These are phyloP conservation scores for Schizophyllum commune DNA, from an alignment of 1,284 basidiomycete species.

Conservation along the genomic window DNA sequence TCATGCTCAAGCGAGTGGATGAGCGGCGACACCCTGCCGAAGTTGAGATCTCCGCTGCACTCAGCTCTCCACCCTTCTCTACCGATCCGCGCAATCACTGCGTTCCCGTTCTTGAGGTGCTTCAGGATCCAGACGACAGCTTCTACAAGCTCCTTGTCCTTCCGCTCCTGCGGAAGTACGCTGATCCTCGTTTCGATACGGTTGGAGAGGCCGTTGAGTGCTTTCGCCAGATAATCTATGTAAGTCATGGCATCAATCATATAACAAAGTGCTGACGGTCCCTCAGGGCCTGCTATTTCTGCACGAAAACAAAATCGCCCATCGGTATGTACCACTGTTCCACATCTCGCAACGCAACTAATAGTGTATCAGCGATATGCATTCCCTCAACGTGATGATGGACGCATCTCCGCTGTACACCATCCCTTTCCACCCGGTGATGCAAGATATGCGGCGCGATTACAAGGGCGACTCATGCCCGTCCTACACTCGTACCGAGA, in stretches of 20 bases:
- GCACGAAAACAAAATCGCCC: neutral
- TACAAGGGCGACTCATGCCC: too few relatives aligned
- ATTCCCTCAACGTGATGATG: neutral
- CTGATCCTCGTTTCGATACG: slow-evolving; percentile 20
- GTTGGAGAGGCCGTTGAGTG: slow-evolving; percentile 27
- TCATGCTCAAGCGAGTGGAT: slow-evolving; percentile 20
- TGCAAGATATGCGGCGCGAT: neutral
- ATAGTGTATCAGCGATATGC: too few relatives aligned
- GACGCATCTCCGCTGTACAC: neutral
- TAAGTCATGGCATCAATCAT: too few relatives aligned
- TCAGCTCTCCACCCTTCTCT: neutral
- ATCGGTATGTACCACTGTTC: neutral
- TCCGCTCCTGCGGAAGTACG: slow-evolving; percentile 21
- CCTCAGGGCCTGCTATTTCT: neutral
- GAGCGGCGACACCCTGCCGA: neutral
- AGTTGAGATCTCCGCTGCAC: neutral
- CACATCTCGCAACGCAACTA: neutral
- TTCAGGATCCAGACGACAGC: slow-evolving; percentile 12
- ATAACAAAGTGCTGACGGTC: neutral
- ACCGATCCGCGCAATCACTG: slow-evolving; percentile 19
- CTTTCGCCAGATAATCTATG: slow-evolving; percentile 28
- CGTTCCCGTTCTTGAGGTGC: slow-evolving; percentile 13
- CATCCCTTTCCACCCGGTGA: neutral
- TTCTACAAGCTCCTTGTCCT: slow-evolving; percentile 19
- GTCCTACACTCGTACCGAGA: neutral